A percentile compares a stretch with the other conserved stretches of the same genome.
Evolutionary conservation across 768 basidiomycete species (phyloP).

Genomic region (Pulveroboletus ravenelii): DNA sequence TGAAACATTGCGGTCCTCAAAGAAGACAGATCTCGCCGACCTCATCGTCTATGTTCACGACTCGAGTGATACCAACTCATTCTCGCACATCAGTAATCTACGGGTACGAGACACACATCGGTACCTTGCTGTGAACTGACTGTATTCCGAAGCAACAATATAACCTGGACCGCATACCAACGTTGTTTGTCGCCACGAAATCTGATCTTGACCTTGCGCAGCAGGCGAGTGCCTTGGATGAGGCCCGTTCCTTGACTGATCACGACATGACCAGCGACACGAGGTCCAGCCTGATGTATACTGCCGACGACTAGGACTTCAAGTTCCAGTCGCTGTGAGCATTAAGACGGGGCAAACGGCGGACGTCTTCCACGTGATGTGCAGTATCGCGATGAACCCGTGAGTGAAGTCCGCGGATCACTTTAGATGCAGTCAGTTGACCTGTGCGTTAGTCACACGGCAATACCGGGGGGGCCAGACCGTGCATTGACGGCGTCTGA

Average conservation of each 20-base stretch:
- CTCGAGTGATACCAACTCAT: slow-evolving; percentile 97
- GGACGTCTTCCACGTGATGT: slow-evolving; percentile 84
- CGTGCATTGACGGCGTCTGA: slow-evolving; percentile 67
- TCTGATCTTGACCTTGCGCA: slow-evolving; percentile 95
- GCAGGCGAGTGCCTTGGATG: slow-evolving; percentile 51
- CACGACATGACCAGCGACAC: slow-evolving; percentile 58
- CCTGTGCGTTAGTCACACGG: slow-evolving; percentile 40
- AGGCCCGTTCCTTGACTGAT: not conserved
- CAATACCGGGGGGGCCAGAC: slow-evolving; percentile 82
- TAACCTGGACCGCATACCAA: slow-evolving; percentile 90
- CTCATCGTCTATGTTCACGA: slow-evolving; percentile 96
- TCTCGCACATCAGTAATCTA: slow-evolving; percentile 96
- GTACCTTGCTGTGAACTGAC: slow-evolving; percentile 11
- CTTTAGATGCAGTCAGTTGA: slow-evolving; percentile 9
- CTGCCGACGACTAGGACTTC: slow-evolving; percentile 82
- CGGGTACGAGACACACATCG: slow-evolving; percentile 50
- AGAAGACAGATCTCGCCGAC: slow-evolving; percentile 90
- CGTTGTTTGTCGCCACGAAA: slow-evolving; percentile 97
- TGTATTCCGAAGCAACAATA: slow-evolving; percentile 80
- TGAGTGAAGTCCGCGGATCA: slow-evolving; percentile 38
- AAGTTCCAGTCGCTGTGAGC: slow-evolving; percentile 92
- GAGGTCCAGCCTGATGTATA: slow-evolving; percentile 99
- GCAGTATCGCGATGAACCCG: slow-evolving; percentile 83
- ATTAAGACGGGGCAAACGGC: slow-evolving; percentile 81
- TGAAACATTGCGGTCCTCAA: slow-evolving; percentile 81